Evolutionary conservation across 345 rosid genomes (phyloP).

Genomic region (Populus deltoides): DNA sequence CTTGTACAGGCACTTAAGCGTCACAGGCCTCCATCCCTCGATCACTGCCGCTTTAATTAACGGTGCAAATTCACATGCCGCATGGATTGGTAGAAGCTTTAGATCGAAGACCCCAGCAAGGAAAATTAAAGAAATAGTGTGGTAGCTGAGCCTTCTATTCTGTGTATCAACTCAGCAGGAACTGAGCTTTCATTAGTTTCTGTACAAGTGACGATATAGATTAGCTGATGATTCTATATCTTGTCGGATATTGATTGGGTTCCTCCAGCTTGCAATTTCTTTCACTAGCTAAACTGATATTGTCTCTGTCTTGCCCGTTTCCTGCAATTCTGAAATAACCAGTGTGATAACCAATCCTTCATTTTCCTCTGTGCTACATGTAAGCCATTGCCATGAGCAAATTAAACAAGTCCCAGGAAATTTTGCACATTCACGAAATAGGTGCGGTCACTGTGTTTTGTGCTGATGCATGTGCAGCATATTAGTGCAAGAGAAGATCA

Average conservation of each 20-base stretch:
- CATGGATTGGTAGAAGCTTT: no score
- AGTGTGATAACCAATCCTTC: no score
- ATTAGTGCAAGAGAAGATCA: not conserved
- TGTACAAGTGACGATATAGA: not conserved
- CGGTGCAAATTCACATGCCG: no score
- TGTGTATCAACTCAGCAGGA: not conserved
- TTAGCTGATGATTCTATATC: not conserved
- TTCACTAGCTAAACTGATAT: not conserved
- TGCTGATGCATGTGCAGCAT: not conserved
- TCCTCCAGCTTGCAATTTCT: not conserved
- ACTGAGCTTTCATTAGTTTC: not conserved
- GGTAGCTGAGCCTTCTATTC: not conserved
- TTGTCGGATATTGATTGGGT: not conserved
- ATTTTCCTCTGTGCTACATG: not conserved
- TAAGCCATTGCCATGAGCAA: not conserved
- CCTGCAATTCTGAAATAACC: slow-evolving; percentile 5
- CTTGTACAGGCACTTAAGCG: no score
- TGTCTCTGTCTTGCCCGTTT: not conserved
- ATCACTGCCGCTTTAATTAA: no score
- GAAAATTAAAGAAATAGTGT: not conserved
- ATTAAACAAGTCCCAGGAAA: not conserved
- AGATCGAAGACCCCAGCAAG: not conserved
- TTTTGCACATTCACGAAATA: not conserved
- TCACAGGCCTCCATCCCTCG: no score
- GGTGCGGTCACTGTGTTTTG: not conserved